Evolutionary conservation across 495 filamentous ascomycete genomes (phyloP), one percentile per base, ranked within the genome.

Genomic region (Hypomontagnella submonticulosa): DNA sequence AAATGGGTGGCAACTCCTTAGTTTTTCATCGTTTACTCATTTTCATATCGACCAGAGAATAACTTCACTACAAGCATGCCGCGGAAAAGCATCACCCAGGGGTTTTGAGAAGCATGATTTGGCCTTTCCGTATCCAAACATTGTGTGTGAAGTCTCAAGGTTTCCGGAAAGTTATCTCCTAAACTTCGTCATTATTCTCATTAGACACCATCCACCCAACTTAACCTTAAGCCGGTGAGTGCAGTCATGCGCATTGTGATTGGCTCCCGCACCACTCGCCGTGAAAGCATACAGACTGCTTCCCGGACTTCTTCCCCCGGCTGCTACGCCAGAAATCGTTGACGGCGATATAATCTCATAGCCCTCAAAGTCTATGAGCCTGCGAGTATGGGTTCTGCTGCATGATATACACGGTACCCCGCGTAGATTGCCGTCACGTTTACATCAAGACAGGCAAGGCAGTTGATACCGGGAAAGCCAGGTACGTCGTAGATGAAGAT

Each of bases 401-500:
- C 3, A n/a, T 19, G 18, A 16, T 12, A 12, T n/a, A 18, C 50
- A 9, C 1, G 4, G n/a, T 18, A 33, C n/a, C 20, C 1, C 33
- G 38, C n/a, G 15, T n/a, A 19, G 11, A 13, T 15, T 32, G 38
- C 33, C 50, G 41, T 55, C 40, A 62, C n/a, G 33, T 41, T 62
- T 37, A 54, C 49, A 62, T 62, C 49, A 54, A 54, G 30, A 62
- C 13, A 32, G 15, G 3, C 7, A n/a, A n/a, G n/a, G n/a, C n/a
- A n/a, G n/a, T n/a, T n/a, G n/a, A n/a, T n/a, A n/a, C n/a, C n/a
- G 40, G 0, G 4, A 7, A 38, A 10, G 15, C 8, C 12, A n/a
- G 32, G 30, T 16, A 15, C 10, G 1, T 12, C 16, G 43, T 2
- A 8, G 20, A 49, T 5, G 13, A n/a, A n/a, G n/a, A n/a, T n/a